phyloP scores from a whole-genome alignment of 1,284 basidiomycete genomes.

The Athelia sp. region DNA sequence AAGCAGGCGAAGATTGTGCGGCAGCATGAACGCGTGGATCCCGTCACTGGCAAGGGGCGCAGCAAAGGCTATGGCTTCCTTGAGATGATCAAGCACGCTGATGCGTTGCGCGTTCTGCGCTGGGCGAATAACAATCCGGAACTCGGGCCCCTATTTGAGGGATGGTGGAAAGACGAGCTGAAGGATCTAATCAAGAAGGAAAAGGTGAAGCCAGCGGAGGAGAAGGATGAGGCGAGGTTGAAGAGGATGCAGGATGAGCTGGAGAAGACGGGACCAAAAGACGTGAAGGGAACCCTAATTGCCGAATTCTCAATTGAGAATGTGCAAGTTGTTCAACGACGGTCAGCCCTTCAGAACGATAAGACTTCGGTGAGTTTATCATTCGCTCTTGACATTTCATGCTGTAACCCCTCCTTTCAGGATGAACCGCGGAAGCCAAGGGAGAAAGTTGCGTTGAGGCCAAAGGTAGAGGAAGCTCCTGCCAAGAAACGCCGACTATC shows the following conservation, averaged over 20 bases:
- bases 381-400: background rate
- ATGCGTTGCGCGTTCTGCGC: constrained; percentile 86
- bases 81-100: constrained; percentile 83
- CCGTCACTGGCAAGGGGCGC: constrained; percentile 80
- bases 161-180: constrained; percentile 84
- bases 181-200: constrained; percentile 63
- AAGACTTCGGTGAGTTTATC: constrained; percentile 13
- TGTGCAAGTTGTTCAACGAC: constrained; percentile 76
- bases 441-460: constrained; percentile 10
- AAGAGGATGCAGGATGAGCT: constrained; percentile 61
- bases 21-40: constrained; percentile 82
- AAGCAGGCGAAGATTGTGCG: constrained; percentile 92
- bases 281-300: constrained; percentile 62
- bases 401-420: constrained; percentile 1
- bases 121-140: constrained; percentile 91
- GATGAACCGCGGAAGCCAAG: constrained; percentile 10
- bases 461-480: constrained; percentile 22
- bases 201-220: constrained; percentile 39
- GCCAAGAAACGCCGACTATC: constrained; percentile 36
- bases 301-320: constrained; percentile 95
- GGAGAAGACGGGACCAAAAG: constrained; percentile 39
- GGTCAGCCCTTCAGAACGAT: constrained; percentile 44
- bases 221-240: constrained; percentile 46
- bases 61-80: constrained; percentile 96
- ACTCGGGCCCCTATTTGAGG: constrained; percentile 59